These are phyloP conservation scores for Fraxinus xanthoxyloides DNA, from an alignment of 305 asterid species.

Conservation along the genomic window DNA sequence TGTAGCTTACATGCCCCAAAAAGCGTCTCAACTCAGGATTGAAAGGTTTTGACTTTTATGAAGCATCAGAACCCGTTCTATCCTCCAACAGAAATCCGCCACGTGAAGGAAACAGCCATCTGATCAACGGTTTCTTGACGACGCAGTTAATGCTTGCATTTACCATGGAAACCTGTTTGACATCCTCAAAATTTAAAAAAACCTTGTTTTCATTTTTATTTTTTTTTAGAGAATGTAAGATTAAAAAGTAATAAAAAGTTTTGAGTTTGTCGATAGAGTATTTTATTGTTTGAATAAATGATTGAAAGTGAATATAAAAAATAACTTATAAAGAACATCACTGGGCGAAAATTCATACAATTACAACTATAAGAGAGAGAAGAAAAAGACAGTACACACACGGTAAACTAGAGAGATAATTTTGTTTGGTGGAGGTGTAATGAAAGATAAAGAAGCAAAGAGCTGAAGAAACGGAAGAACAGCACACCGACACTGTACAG, in stretches of 20 bases:
- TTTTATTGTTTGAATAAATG: too few species aligned
- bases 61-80: neutral
- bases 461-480: constrained; percentile 21
- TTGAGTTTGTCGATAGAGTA: too few species aligned
- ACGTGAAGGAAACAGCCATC: neutral
- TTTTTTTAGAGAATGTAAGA: too few species aligned
- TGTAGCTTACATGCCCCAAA: neutral
- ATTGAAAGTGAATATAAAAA: too few species aligned
- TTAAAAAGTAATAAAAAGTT: too few species aligned
- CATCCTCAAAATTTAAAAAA: too few species aligned
- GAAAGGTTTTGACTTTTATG: too few species aligned
- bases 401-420: neutral
- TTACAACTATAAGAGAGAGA: neutral
- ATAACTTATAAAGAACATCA: too few species aligned
- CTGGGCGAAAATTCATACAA: neutral
- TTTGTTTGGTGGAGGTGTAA: constrained; percentile 22
- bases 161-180: neutral
- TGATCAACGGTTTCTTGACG: neutral
- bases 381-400: neutral
- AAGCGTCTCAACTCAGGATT: neutral
- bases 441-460: neutral
- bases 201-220: too few species aligned
- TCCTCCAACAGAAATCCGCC: neutral
- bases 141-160: neutral
- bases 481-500: constrained; percentile 32